Evolutionary conservation across 2,329 filamentous ascomycete genomes (phyloP).

Genomic region (Fusarium decemcellulare): DNA sequence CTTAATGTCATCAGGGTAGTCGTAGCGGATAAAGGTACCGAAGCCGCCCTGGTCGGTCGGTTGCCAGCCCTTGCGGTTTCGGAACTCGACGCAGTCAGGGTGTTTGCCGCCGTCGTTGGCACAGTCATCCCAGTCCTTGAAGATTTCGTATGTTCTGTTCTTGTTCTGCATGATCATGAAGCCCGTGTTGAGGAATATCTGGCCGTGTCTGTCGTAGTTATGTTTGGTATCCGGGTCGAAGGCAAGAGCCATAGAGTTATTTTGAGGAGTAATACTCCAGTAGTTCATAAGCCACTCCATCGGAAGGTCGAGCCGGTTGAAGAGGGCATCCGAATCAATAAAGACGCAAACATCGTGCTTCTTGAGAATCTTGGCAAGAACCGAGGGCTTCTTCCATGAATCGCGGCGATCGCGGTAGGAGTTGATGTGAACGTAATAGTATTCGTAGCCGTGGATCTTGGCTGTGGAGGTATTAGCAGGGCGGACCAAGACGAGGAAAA

Average conservation of each 20-base stretch:
- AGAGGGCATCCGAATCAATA: slow-evolving; percentile 62
- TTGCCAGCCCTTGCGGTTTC: slow-evolving; percentile 47
- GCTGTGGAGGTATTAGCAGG: slow-evolving; percentile 44
- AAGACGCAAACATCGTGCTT: slow-evolving; percentile 60
- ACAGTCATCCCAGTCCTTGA: slow-evolving; percentile 63
- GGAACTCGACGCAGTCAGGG: slow-evolving; percentile 57
- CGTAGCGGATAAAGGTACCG: slow-evolving; percentile 59
- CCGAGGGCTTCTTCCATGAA: slow-evolving; percentile 62
- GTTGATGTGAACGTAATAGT: slow-evolving; percentile 59
- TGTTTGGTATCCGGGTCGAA: slow-evolving; percentile 54
- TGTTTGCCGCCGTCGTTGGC: slow-evolving; percentile 56
- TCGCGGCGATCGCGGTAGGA: slow-evolving; percentile 57
- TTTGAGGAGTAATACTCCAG: slow-evolving; percentile 56
- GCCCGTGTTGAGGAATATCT: slow-evolving; percentile 64
- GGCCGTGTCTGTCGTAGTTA: slow-evolving; percentile 54
- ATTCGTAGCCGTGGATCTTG: slow-evolving; percentile 63
- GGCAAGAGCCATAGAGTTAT: slow-evolving; percentile 57
- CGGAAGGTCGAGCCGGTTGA: slow-evolving; percentile 59
- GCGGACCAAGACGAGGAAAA: slow-evolving; percentile 31
- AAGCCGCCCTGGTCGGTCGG: slow-evolving; percentile 62
- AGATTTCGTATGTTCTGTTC: slow-evolving; percentile 61
- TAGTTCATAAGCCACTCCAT: slow-evolving; percentile 65
- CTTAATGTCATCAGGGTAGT: slow-evolving; percentile 57
- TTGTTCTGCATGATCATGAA: slow-evolving; percentile 69
- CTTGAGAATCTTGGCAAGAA: slow-evolving; percentile 59